Evolutionary conservation across 495 filamentous ascomycete genomes (phyloP).

Genomic region (Cairneyella variabilis): DNA sequence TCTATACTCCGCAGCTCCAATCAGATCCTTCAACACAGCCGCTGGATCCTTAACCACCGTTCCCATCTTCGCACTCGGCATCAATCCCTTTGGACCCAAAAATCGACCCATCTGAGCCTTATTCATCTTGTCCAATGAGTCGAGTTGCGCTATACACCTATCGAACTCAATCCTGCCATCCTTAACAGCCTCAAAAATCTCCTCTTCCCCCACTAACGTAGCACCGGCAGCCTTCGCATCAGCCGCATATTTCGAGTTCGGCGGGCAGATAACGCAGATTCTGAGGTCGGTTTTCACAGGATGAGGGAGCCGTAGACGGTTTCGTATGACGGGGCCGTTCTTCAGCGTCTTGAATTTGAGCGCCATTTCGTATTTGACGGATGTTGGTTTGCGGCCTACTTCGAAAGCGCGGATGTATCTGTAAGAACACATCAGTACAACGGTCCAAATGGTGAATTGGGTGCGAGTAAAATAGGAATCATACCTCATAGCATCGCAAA

Average conservation of each 20-base stretch:
- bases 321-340: constrained; percentile 81
- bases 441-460: background rate
- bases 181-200: constrained; percentile 76
- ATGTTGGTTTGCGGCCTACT: constrained; percentile 71
- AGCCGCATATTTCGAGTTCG: constrained; percentile 61
- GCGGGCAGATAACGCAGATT: constrained; percentile 83
- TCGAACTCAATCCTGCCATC: constrained; percentile 79
- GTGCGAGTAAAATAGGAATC: constrained; percentile 11
- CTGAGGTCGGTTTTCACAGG: constrained; percentile 80
- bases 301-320: constrained; percentile 82
- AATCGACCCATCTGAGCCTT: constrained; percentile 75
- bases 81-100: constrained; percentile 82
- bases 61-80: constrained; percentile 84
- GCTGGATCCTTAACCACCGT: constrained; percentile 81
- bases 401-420: constrained; percentile 91
- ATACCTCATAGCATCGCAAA: constrained; percentile 93
- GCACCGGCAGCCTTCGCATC: constrained; percentile 76
- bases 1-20: constrained; percentile 81
- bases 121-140: constrained; percentile 66
- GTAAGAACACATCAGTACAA: constrained; percentile 1
- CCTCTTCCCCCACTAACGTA: constrained; percentile 75
- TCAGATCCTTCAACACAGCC: constrained; percentile 65
- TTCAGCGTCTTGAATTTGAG: constrained; percentile 73
- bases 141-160: constrained; percentile 78
- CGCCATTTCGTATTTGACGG: constrained; percentile 81